Conservation (phyloP, 129 eudicot species). For the Ambrosia artemisiifolia region DNA sequence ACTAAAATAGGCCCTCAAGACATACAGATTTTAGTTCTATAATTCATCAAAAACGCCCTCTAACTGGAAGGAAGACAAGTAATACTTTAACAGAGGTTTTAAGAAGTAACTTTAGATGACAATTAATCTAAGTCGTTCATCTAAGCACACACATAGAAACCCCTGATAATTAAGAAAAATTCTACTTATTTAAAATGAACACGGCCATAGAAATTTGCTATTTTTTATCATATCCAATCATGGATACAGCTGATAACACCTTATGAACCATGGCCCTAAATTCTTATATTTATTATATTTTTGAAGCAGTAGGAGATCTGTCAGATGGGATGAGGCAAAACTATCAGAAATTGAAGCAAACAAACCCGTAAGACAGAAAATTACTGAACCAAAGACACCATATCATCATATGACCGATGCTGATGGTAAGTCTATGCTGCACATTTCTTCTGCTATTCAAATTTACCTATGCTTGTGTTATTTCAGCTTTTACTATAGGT, state of each 20-base stretch:
- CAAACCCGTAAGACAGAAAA: constrained; percentile 96
- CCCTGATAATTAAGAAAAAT: not conserved
- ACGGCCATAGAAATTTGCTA: not conserved
- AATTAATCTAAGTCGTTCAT: not conserved
- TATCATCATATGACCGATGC: constrained; percentile 82
- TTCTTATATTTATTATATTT: not conserved
- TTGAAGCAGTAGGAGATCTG: constrained; percentile 46
- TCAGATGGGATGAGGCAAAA: constrained; percentile 85
- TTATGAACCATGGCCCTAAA: not conserved
- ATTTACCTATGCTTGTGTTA: not conserved
- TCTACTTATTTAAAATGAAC: not conserved
- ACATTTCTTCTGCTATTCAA: not conserved
- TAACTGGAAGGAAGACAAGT: not conserved
- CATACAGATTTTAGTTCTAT: not conserved
- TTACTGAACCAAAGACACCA: constrained; percentile 98
- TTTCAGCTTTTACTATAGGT: constrained; percentile 12
- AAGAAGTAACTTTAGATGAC: not conserved
- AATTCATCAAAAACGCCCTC: not conserved
- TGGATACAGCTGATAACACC: not conserved
- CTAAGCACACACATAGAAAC: not conserved
- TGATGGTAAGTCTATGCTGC: constrained; percentile 48
- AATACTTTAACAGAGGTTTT: not conserved
- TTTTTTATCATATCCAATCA: not conserved
- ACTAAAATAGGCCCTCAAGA: not conserved
- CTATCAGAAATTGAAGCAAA: constrained; percentile 82